phyloP scores from a whole-genome alignment of 2,329 filamentous ascomycete genomes.

The Aureobasidium sp. region DNA sequence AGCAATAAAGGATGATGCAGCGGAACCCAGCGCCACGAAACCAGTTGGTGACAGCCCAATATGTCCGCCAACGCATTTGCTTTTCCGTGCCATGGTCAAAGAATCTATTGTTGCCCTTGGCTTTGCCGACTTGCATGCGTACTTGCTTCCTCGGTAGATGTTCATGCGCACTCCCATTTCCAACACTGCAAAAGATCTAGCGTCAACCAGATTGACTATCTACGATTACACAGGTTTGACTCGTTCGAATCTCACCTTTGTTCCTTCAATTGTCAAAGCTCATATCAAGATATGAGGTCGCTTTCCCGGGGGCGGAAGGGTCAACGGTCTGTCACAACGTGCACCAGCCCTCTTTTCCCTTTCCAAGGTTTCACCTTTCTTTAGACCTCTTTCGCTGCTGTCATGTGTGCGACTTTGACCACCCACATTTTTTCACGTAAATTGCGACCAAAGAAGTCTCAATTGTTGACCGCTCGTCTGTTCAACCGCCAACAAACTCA shows the following conservation, averaged over 20 bases:
- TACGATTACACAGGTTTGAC: neutral
- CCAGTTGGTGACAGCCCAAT: conserved; percentile 9
- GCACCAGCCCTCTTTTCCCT: neutral
- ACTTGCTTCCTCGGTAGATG: neutral
- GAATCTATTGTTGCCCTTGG: neutral
- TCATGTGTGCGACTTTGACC: neutral
- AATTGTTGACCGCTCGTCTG: neutral
- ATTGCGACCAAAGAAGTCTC: neutral
- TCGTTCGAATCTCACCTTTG: neutral
- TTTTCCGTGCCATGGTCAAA: neutral
- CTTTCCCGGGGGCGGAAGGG: conserved; percentile 6
- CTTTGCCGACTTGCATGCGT: neutral
- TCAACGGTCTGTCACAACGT: conserved; percentile 11
- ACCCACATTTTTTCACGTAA: neutral
- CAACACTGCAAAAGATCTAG: neutral
- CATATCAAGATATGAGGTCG: neutral
- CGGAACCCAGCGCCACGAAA: neutral
- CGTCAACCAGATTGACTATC: neutral
- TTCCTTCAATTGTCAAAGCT: neutral
- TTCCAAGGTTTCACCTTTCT: conserved; percentile 3
- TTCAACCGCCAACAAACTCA: neutral
- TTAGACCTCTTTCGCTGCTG: conserved; percentile 8
- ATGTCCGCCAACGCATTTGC: conserved; percentile 7
- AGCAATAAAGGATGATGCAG: neutral
- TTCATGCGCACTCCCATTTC: neutral